phyloP scores from a whole-genome alignment of 2,329 filamentous ascomycete species.

The Ceratocystis alfenasii region DNA sequence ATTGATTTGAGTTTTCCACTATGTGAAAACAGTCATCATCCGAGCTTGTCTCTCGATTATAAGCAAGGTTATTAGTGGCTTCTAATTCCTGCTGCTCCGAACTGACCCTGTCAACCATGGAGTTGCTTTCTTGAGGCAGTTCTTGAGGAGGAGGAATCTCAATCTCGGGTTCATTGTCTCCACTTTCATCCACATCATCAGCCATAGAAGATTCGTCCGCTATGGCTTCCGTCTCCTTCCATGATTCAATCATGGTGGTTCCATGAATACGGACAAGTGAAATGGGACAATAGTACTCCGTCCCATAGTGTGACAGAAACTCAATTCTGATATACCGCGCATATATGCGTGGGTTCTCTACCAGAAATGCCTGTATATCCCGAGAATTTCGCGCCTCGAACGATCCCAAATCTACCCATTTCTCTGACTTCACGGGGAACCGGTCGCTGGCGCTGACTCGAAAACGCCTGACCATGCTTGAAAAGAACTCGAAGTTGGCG shows the following conservation, averaged over 20 bases:
- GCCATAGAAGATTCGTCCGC: constrained; percentile 14
- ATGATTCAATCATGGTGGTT: constrained; percentile 90
- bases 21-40: background rate
- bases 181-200: background rate
- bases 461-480: constrained; percentile 87
- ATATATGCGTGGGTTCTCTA: constrained; percentile 94
- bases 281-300: constrained; percentile 91
- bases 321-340: constrained; percentile 86
- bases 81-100: too few species aligned
- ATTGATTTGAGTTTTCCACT: background rate
- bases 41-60: too few species aligned
- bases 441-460: constrained; percentile 85
- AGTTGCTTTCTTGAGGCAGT: background rate
- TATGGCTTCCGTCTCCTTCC: constrained; percentile 61
- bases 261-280: constrained; percentile 87
- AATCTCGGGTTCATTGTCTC: background rate
- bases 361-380: constrained; percentile 84
- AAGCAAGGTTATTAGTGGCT: too few species aligned
- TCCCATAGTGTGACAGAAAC: constrained; percentile 85
- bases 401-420: constrained; percentile 78
- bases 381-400: constrained; percentile 88
- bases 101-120: too few species aligned
- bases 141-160: background rate
- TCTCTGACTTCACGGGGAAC: constrained; percentile 82
- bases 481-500: constrained; percentile 98